Conservation (phyloP, 1,284 basidiomycete species). For the Ustilago cynodontis region DNA sequence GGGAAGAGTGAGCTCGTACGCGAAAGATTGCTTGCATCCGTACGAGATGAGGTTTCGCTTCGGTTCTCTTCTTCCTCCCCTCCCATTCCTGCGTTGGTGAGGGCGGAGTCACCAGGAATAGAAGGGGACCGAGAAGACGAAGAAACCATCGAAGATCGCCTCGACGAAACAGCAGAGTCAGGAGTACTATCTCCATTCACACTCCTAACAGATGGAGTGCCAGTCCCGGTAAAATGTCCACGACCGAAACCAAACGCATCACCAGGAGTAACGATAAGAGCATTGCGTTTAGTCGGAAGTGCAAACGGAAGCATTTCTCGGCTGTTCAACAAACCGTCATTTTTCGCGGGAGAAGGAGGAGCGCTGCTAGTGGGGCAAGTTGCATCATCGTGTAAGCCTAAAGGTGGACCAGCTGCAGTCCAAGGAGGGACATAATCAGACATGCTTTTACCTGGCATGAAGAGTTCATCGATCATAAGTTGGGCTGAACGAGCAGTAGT, state of each 20-base stretch:
- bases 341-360: conserved; percentile 36
- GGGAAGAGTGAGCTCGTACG: conserved; percentile 55
- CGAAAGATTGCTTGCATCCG: conserved; percentile 23
- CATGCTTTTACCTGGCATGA: conserved; percentile 56
- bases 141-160: conserved; percentile 30
- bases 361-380: conserved; percentile 7
- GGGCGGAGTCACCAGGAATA: not conserved
- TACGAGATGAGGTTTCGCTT: conserved; percentile 32
- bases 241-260: conserved; percentile 72
- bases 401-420: conserved; percentile 47
- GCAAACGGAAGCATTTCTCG: conserved; percentile 90
- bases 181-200: conserved; percentile 33
- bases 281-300: conserved; percentile 81
- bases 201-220: conserved; percentile 53
- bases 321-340: conserved; percentile 76
- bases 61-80: conserved; percentile 18
- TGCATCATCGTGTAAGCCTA: conserved; percentile 41
- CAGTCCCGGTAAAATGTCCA: conserved; percentile 63
- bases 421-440: conserved; percentile 61
- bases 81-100: not conserved
- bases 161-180: conserved; percentile 20
- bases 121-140: conserved; percentile 6
- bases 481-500: conserved; percentile 43
- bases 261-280: conserved; percentile 76
- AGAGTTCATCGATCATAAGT: conserved; percentile 55